Evolutionary conservation across 2,329 filamentous ascomycete genomes (phyloP).

Genomic region (Penicillium oxalicum): DNA sequence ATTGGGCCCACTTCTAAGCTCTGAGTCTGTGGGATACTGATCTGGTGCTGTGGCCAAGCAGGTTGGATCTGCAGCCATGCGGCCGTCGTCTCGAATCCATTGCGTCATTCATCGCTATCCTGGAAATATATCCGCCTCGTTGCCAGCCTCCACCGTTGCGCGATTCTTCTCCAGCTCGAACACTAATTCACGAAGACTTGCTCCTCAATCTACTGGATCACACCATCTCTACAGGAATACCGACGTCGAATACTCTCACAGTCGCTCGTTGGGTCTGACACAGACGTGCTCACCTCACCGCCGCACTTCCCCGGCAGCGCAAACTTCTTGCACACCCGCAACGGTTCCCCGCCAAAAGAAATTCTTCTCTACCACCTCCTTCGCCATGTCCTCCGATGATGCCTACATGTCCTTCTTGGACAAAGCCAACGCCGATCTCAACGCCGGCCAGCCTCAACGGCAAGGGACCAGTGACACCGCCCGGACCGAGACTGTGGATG

Average conservation of each 20-base stretch:
- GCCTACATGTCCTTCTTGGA: slow-evolving; percentile 80
- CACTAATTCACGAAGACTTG: no score
- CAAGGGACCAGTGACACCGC: slow-evolving; percentile 19
- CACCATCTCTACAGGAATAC: no score
- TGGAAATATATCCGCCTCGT: slow-evolving; percentile 5
- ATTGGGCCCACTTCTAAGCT: no score
- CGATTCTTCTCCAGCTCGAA: background rate
- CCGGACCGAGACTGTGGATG: slow-evolving; percentile 37
- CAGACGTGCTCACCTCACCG: no score
- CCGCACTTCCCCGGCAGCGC: background rate
- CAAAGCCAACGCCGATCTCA: slow-evolving; percentile 70
- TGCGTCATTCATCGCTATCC: slow-evolving; percentile 21
- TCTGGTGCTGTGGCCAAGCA: no score
- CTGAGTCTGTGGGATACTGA: no score
- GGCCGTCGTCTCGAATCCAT: slow-evolving; percentile 13
- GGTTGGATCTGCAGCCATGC: slow-evolving; percentile 10
- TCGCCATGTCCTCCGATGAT: slow-evolving; percentile 58
- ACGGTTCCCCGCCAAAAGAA: slow-evolving; percentile 4
- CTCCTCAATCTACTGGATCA: no score
- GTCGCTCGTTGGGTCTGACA: no score
- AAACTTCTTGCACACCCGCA: slow-evolving; percentile 2
- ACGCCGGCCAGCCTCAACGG: slow-evolving; percentile 24
- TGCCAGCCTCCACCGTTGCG: background rate
- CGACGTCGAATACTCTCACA: no score
- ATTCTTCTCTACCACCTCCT: slow-evolving; percentile 12